Conservation (phyloP, 441 rosid species). For the Corymbia calophylla region DNA sequence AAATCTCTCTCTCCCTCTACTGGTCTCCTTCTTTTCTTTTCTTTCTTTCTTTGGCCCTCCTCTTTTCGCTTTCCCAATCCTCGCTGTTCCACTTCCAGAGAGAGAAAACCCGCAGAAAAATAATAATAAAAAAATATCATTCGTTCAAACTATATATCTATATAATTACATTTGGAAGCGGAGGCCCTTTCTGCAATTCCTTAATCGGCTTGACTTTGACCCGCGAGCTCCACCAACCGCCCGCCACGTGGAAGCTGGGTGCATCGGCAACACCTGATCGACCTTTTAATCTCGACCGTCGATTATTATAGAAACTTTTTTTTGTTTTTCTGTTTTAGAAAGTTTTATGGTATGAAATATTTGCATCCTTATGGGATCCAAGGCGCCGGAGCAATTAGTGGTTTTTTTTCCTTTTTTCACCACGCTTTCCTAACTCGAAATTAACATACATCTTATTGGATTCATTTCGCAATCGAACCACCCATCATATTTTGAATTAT, state of each 20-base stretch:
- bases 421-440: neutral
- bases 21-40: neutral
- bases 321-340: neutral
- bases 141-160: neutral
- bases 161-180: rapidly evolving
- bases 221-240: neutral
- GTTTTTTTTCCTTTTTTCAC: no score
- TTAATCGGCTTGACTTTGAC: neutral
- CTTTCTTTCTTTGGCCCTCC: neutral
- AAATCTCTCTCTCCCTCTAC: neutral
- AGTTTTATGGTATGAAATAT: neutral
- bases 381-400: neutral
- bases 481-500: neutral
- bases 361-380: neutral
- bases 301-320: neutral
- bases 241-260: neutral
- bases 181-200: neutral
- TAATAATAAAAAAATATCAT: neutral
- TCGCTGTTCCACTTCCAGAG: neutral
- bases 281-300: neutral
- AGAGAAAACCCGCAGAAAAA: neutral
- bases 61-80: neutral
- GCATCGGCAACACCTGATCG: neutral
- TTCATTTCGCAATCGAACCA: neutral
- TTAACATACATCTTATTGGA: neutral